These are phyloP conservation scores for Poa pratensis DNA, from an alignment of 176 grass and related monocot genomes.

Conservation along the genomic window DNA sequence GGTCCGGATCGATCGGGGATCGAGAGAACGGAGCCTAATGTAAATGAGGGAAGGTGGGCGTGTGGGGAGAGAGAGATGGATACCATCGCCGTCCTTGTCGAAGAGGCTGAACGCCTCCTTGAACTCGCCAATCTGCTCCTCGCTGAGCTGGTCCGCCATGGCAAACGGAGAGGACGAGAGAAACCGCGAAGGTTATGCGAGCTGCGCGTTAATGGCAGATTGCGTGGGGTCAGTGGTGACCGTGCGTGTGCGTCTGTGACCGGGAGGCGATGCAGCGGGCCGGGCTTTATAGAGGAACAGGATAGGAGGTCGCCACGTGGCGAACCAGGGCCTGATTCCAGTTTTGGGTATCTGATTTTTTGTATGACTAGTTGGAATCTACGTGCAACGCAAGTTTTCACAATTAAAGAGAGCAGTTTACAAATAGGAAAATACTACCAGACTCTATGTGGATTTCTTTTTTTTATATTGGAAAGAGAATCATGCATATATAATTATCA, in stretches of 20 bases:
- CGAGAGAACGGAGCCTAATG: slow-evolving; percentile 11
- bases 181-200: background rate
- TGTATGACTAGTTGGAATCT: too few relatives aligned
- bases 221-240: background rate
- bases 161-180: background rate
- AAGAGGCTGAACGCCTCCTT: slow-evolving; percentile 90
- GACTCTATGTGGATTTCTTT: too few relatives aligned
- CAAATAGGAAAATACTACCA: too few relatives aligned
- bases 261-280: background rate
- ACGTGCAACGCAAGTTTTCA: too few relatives aligned
- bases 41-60: background rate
- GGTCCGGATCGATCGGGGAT: slow-evolving; percentile 25
- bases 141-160: slow-evolving; percentile 72
- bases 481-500: too few relatives aligned
- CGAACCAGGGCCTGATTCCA: background rate
- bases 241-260: background rate
- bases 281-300: background rate
- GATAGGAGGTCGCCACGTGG: background rate
- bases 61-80: background rate
- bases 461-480: too few relatives aligned
- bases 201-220: slow-evolving; percentile 15
- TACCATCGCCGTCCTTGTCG: slow-evolving; percentile 88
- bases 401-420: too few relatives aligned
- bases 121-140: slow-evolving; percentile 79
- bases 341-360: slow-evolving; percentile 31